Conservation (phyloP, 306 rosid genomes). For the Quercus dentata region DNA sequence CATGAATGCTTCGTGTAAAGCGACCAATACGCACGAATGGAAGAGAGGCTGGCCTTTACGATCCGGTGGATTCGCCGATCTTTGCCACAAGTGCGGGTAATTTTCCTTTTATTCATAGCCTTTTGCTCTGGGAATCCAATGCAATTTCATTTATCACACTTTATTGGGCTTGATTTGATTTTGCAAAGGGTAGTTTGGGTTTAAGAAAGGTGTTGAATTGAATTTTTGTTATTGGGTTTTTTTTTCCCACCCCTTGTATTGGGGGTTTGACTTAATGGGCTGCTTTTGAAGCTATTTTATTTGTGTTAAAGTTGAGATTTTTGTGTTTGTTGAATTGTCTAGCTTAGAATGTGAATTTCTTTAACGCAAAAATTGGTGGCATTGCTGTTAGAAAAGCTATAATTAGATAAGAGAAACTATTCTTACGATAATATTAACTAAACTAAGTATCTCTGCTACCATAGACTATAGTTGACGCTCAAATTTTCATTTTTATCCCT, state of each 20-base stretch:
- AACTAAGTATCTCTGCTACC: neutral
- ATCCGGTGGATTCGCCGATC: constrained; percentile 91
- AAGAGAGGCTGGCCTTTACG: constrained; percentile 86
- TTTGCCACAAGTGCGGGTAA: constrained; percentile 91
- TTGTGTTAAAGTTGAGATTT: neutral
- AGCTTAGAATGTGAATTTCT: constrained; percentile 1
- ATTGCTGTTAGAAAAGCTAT: constrained; percentile 13
- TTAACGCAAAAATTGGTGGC: constrained; percentile 6
- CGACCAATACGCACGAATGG: constrained; percentile 50
- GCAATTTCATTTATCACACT: constrained; percentile 21
- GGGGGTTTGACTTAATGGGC: constrained; percentile 24
- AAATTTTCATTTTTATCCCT: neutral
- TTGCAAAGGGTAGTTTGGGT: constrained; percentile 31
- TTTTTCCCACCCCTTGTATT: neutral
- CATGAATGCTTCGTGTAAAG: constrained; percentile 52
- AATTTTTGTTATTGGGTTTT: neutral
- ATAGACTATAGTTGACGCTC: neutral
- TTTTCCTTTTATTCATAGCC: constrained; percentile 2
- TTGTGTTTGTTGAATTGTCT: constrained; percentile 15
- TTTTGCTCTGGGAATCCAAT: neutral
- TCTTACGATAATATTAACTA: neutral
- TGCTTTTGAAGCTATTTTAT: constrained; percentile 1
- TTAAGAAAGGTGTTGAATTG: constrained; percentile 2
- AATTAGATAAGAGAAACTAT: constrained; percentile 1
- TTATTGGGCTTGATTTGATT: constrained; percentile 19